A percentile compares a stretch with the other conserved stretches of the same genome.
Evolutionary conservation across 495 filamentous ascomycete species (phyloP).

Genomic region (Neurospora pannonica): DNA sequence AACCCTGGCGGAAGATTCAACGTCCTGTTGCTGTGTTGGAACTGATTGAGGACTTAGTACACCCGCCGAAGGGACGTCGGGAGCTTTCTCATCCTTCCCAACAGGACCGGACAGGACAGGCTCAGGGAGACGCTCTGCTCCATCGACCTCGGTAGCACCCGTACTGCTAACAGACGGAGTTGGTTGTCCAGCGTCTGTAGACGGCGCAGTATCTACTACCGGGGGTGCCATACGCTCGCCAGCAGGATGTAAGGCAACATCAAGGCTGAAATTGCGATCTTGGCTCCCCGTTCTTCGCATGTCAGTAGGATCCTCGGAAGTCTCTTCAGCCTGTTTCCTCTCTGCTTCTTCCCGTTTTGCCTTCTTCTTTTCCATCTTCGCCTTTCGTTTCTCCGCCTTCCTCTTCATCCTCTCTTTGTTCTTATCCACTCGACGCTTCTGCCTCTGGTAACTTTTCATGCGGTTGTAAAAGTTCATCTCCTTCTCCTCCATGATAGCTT

Average conservation of each 20-base stretch:
- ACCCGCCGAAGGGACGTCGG: slow-evolving; percentile 3
- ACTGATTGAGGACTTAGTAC: background rate
- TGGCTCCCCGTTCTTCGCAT: background rate
- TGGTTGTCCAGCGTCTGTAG: background rate
- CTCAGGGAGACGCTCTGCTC: background rate
- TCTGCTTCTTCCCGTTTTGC: slow-evolving; percentile 13
- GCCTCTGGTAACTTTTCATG: slow-evolving; percentile 1
- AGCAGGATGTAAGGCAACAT: background rate
- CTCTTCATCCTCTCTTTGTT: slow-evolving; percentile 20
- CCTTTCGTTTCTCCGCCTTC: slow-evolving; percentile 18
- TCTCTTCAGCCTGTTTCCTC: background rate
- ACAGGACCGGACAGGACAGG: background rate
- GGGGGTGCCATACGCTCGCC: background rate
- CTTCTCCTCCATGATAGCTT: slow-evolving; percentile 19
- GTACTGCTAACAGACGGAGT: background rate
- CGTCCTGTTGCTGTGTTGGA: background rate
- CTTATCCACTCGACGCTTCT: slow-evolving; percentile 4
- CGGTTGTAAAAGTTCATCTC: slow-evolving; percentile 10
- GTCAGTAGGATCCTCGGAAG: background rate
- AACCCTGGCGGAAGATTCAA: background rate
- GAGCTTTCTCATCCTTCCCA: background rate
- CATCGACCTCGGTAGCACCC: background rate
- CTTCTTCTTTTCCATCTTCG: slow-evolving; percentile 9
- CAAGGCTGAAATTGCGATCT: background rate
- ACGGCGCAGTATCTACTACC: background rate